Base-by-base conservation (phyloP, 768 basidiomycete species). In the Macrolepiota dolichaula region DNA sequence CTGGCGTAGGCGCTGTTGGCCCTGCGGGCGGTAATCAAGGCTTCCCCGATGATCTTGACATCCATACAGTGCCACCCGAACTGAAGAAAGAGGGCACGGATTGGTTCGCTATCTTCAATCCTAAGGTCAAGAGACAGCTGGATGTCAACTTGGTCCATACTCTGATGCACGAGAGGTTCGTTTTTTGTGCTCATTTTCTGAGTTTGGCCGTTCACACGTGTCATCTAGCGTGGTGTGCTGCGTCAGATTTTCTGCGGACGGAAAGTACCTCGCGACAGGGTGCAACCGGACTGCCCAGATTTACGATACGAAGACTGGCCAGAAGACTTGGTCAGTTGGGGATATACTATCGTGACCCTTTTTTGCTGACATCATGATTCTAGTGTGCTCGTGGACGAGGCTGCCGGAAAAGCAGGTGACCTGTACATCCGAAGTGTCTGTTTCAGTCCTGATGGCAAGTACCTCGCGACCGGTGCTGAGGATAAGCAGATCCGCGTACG, bases 241-340 rank as follows among this genome's bases (percentile, higher is more conserved):
- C 70, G 96, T 98, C 19, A 85, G 89, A 64, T 98, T 98, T 75
- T 96, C 94, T 5, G 85, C 91, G 13, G 94, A 98, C 71, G 96
- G 96, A 29, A 91, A 90, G 71, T 91, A 81, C 66, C 82, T 98
- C 36, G 96, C 91, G 4, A 96, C 94, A 17, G 95, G 95, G 15
- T 96, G 92, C 74, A 96, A 97, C 72, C 81, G 92, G 24, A 92
- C 92, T 0, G 94, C 95, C 19, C 96, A 97, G 72, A 94, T 99
- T 61, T 98, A 92, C 70, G 94, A 98, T 72, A 91, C 90, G 37
- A 90, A 91, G 75, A 91, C 94, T 0, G 96, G 96, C 0, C 71
- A 68, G 10, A 93, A 92, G 74, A 91, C 87, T 19, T 92, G 91
- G 95, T 95, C 67, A 63, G 89, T 69, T 56, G 38, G 7, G 22